Evolutionary conservation across 768 basidiomycete species (phyloP).

Genomic region (Psilocybe azurescens): DNA sequence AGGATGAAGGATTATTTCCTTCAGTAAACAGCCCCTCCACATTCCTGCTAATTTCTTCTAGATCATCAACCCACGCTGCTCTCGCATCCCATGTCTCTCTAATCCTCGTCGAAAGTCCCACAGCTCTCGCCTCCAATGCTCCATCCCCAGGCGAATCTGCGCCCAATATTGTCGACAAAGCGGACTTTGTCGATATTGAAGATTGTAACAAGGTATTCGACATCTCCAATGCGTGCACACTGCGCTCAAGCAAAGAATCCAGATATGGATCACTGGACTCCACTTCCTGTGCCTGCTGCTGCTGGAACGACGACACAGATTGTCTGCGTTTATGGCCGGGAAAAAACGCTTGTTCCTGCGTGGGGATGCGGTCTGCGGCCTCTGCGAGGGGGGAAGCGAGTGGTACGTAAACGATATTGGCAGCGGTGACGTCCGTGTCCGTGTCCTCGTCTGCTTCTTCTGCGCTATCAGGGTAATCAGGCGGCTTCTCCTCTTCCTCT

Average conservation of each 20-base stretch:
- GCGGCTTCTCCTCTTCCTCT: conserved; percentile 56
- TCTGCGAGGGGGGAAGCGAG: conserved; percentile 20
- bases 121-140: conserved; percentile 52
- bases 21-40: conserved; percentile 64
- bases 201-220: conserved; percentile 81
- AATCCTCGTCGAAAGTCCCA: conserved; percentile 58
- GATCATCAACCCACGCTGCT: conserved; percentile 67
- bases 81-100: conserved; percentile 47
- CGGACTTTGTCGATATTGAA: conserved; percentile 74
- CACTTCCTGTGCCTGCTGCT: conserved; percentile 3
- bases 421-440: conserved; percentile 39
- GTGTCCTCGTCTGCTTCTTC: conserved; percentile 80
- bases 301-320: conserved; percentile 25
- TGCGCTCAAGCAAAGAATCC: conserved; percentile 80
- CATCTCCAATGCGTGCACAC: conserved; percentile 85
- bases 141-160: conserved; percentile 51
- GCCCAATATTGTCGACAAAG: conserved; percentile 50
- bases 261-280: conserved; percentile 58
- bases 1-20: conserved; percentile 15
- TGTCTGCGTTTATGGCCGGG: conserved; percentile 35
- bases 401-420: conserved; percentile 30
- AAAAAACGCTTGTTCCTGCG: conserved; percentile 36
- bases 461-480: conserved; percentile 78
- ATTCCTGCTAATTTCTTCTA: conserved; percentile 66
- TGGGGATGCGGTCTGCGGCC: conserved; percentile 37